Conservation (phyloP, 1,284 basidiomycete species). For the Cutaneotrichosporon sp. region DNA sequence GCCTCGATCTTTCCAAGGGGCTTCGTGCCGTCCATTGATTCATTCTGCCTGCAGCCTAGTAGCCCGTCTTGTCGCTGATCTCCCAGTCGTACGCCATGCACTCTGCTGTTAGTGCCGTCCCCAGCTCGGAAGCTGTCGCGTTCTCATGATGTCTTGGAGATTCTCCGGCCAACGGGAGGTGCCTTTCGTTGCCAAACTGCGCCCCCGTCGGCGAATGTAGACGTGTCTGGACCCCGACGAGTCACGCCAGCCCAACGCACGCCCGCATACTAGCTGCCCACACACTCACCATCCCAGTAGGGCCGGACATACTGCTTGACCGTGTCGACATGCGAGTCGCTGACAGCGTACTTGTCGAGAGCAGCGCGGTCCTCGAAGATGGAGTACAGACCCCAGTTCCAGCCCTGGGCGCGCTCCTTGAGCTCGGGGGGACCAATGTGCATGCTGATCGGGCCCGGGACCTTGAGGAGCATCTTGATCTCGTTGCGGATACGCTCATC, state of each 20-base stretch:
- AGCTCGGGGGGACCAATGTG: constrained; percentile 41
- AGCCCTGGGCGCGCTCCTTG: constrained; percentile 44
- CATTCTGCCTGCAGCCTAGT: not conserved
- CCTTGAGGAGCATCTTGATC: constrained; percentile 35
- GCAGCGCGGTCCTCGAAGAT: constrained; percentile 37
- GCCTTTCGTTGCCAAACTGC: too few relatives aligned
- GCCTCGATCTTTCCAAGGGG: too few relatives aligned
- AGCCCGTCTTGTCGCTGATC: constrained; percentile 29
- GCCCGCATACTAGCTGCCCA: too few relatives aligned
- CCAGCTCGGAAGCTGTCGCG: too few relatives aligned
- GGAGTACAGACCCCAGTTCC: constrained; percentile 47
- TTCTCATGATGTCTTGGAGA: too few relatives aligned
- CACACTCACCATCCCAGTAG: constrained; percentile 41
- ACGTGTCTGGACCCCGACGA: too few relatives aligned
- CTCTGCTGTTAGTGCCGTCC: constrained; percentile 21
- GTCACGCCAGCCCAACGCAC: too few relatives aligned
- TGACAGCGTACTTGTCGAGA: constrained; percentile 44
- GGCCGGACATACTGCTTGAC: constrained; percentile 42
- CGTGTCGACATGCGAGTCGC: constrained; percentile 39
- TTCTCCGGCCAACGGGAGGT: too few relatives aligned
- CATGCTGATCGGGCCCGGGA: constrained; percentile 35
- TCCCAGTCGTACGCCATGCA: constrained; percentile 49
- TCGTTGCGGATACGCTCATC: constrained; percentile 26
- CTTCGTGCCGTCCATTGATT: not conserved
- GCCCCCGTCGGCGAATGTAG: too few relatives aligned